These are phyloP conservation scores for Lophiostoma macrostomum DNA, from an alignment of 495 filamentous ascomycete genomes.

Conservation along the genomic window DNA sequence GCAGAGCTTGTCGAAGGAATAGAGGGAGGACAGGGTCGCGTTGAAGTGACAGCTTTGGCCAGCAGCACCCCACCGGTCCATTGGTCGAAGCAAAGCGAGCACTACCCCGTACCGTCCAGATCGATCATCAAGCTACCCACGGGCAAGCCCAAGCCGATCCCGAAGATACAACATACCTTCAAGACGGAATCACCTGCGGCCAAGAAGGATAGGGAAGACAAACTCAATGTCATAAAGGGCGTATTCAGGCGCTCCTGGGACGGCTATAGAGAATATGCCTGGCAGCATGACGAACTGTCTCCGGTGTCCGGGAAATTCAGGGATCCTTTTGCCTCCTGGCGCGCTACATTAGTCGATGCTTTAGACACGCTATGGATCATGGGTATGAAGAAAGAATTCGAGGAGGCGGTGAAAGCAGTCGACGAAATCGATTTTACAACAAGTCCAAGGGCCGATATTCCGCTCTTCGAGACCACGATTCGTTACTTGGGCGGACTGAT, in stretches of 20 bases:
- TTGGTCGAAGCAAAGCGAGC: conserved; percentile 69
- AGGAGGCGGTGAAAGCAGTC: conserved; percentile 74
- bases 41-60: conserved; percentile 42
- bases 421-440: conserved; percentile 87
- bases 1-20: conserved; percentile 11
- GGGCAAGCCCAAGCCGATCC: conserved; percentile 63
- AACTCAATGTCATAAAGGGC: conserved; percentile 52
- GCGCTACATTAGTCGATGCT: conserved; percentile 88
- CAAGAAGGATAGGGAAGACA: conserved; percentile 34
- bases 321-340: conserved; percentile 92
- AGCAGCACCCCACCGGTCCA: conserved; percentile 47
- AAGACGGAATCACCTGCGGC: conserved; percentile 53
- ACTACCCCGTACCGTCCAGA: conserved; percentile 67
- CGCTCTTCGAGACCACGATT: conserved; percentile 45
- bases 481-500: conserved; percentile 44
- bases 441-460: conserved; percentile 47
- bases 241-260: conserved; percentile 41
- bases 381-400: conserved; percentile 84
- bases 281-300: conserved; percentile 43
- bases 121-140: conserved; percentile 57
- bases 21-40: conserved; percentile 47
- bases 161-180: conserved; percentile 72
- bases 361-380: conserved; percentile 97
- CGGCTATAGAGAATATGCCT: conserved; percentile 43
- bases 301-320: conserved; percentile 43